Base-by-base conservation (phyloP, 306 rosid genomes). In the Acacia confusa region DNA sequence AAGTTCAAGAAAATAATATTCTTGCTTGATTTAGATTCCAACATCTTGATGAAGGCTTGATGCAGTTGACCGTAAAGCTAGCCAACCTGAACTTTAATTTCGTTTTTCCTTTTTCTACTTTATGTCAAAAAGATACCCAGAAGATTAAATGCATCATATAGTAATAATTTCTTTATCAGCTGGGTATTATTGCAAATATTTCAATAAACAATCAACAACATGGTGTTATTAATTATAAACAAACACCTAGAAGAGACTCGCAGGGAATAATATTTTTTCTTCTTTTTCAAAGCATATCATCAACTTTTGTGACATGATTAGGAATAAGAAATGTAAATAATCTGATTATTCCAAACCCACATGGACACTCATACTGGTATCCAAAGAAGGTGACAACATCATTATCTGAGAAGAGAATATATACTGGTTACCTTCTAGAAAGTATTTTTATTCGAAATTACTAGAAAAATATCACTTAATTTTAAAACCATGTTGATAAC, bases 341-440 rank as follows among this genome's bases (percentile, higher is more conserved):
- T 52, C 55, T 41, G 84, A 82, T 85, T 79, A 82, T 85, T 79
- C 77, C 68, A 65, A 30, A 61, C 58, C 67, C 72, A 50, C 30
- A 38, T 64, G 81, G 72, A 81, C 78, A 82, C 82, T 55, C 76
- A 79, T 70, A 78, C 70, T 70, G 87, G 81, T 79, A 43, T 74
- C 83, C 80, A 53, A 83, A 81, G 84, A 83, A 81, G 84, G 87
- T 81, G 91, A 84, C 88, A 82, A 58, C 70, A 86, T 79, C 78
- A 79, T 86, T 55, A 74, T 77, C 13, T 17, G 28, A 79, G 24
- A 43, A 69, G 60, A 85, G 28, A 79, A 77, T 57, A 38, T 80
- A 52, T 81, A 40, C 19, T 13, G 45, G 13, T 7, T 10, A 10
- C 13, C 3, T 45, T 9, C 52, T 45, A 45, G 16, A 9, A 45